Percentiles rank a stretch among this genome's conserved stretches.
These are phyloP conservation scores for Carex sylvatica DNA, from an alignment of 202 grass and related monocot species.

Conservation along the genomic window DNA sequence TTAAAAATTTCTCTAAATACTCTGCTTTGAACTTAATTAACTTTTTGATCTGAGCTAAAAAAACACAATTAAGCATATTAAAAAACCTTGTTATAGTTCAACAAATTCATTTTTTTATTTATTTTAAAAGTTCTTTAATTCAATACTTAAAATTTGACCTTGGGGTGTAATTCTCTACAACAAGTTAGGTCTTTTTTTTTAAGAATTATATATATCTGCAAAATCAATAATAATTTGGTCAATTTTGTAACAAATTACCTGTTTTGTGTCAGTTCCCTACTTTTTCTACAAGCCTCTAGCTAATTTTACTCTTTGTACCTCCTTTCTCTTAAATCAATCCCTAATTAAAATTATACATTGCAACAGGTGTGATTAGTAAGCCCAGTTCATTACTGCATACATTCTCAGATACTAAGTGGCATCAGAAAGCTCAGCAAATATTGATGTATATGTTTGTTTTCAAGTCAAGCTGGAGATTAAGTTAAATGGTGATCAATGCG, in stretches of 20 bases:
- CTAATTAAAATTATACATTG: background rate
- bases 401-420: background rate
- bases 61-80: background rate
- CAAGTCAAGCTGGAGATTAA: background rate
- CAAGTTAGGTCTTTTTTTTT: background rate
- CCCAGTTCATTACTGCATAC: background rate
- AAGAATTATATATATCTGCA: background rate
- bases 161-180: background rate
- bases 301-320: background rate
- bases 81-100: background rate
- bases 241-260: background rate
- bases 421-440: background rate
- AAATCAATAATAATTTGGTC: background rate
- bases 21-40: background rate
- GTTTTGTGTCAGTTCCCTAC: background rate
- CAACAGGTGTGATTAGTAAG: background rate
- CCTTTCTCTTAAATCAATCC: background rate
- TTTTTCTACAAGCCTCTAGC: background rate
- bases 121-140: background rate
- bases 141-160: background rate
- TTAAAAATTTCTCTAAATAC: background rate
- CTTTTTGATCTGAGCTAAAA: background rate
- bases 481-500: background rate
- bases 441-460: background rate
- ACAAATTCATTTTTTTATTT: background rate